Conservation (phyloP, 2,329 filamentous ascomycete genomes). For the Fusarium sp. region DNA sequence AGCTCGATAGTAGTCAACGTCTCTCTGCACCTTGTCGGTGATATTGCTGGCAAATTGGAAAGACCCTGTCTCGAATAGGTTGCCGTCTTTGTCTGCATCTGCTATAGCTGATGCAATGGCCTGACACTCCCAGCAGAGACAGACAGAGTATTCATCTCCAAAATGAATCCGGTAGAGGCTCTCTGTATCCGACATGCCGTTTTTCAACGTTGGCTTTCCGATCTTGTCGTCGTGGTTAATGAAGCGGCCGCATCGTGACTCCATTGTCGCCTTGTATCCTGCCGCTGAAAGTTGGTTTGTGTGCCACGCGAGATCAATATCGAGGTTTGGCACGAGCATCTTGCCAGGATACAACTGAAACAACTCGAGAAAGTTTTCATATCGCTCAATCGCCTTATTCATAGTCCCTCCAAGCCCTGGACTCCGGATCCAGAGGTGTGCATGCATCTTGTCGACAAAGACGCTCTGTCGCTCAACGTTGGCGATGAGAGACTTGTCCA, state of each 20-base stretch:
- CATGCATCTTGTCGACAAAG: slow-evolving; percentile 55
- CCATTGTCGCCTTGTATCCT: slow-evolving; percentile 39
- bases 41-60: not conserved
- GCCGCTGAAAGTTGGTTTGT: slow-evolving; percentile 53
- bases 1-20: slow-evolving; percentile 22
- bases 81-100: slow-evolving; percentile 6
- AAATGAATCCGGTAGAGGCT: slow-evolving; percentile 34
- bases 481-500: slow-evolving; percentile 5
- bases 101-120: slow-evolving; percentile 31
- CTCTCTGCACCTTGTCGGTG: slow-evolving; percentile 1
- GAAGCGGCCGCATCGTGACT: slow-evolving; percentile 37
- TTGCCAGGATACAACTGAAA: slow-evolving; percentile 50
- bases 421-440: slow-evolving; percentile 52
- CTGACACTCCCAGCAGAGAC: slow-evolving; percentile 40
- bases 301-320: slow-evolving; percentile 57
- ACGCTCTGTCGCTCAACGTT: slow-evolving; percentile 48
- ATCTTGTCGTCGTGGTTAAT: slow-evolving; percentile 45
- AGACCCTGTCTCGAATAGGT: not conserved
- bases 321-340: slow-evolving; percentile 53
- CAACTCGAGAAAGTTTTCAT: slow-evolving; percentile 52
- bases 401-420: slow-evolving; percentile 51
- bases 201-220: slow-evolving; percentile 9
- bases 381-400: slow-evolving; percentile 50
- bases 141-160: slow-evolving; percentile 27
- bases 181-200: slow-evolving; percentile 25